These are phyloP conservation scores for Blastobotrys serpentis DNA, from an alignment of 1,139 yeast genomes.

Conservation along the genomic window DNA sequence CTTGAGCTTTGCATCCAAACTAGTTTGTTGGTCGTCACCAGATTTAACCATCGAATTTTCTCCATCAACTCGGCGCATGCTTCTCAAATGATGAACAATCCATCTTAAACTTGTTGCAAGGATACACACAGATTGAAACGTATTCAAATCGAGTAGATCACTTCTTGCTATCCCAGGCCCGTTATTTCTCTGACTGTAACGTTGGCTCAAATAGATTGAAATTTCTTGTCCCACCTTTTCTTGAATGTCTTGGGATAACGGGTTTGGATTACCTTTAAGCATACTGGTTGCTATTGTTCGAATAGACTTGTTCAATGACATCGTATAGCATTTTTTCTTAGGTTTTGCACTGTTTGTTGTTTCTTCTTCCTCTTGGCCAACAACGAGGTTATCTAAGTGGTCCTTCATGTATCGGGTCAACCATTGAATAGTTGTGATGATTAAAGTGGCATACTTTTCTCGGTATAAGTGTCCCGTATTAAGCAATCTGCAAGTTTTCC, in stretches of 20 bases:
- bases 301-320: slow-evolving; percentile 16
- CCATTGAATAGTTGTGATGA: slow-evolving; percentile 32
- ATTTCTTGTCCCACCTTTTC: slow-evolving; percentile 24
- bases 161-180: slow-evolving; percentile 15
- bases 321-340: slow-evolving; percentile 11
- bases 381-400: slow-evolving; percentile 25
- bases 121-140: slow-evolving; percentile 28
- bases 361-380: slow-evolving; percentile 22
- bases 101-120: slow-evolving; percentile 31
- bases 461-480: slow-evolving; percentile 38
- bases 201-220: slow-evolving; percentile 19
- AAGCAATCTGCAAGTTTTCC: slow-evolving; percentile 34
- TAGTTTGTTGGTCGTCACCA: slow-evolving; percentile 15
- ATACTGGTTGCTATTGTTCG: slow-evolving; percentile 13
- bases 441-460: slow-evolving; percentile 38
- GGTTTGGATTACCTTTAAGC: slow-evolving; percentile 11
- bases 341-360: slow-evolving; percentile 13
- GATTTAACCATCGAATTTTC: slow-evolving; percentile 14
- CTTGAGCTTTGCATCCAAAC: slow-evolving; percentile 27
- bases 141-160: slow-evolving; percentile 29
- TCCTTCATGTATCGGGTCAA: slow-evolving; percentile 22
- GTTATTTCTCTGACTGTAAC: slow-evolving; percentile 19
- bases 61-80: slow-evolving; percentile 25
- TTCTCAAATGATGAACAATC: slow-evolving; percentile 27
- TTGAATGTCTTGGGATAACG: slow-evolving; percentile 15